A percentile compares a stretch with the other conserved stretches of the same genome.
These are phyloP conservation scores for Emmonsiellopsis sp. DNA, from an alignment of 2,329 filamentous ascomycete species.

Conservation along the genomic window DNA sequence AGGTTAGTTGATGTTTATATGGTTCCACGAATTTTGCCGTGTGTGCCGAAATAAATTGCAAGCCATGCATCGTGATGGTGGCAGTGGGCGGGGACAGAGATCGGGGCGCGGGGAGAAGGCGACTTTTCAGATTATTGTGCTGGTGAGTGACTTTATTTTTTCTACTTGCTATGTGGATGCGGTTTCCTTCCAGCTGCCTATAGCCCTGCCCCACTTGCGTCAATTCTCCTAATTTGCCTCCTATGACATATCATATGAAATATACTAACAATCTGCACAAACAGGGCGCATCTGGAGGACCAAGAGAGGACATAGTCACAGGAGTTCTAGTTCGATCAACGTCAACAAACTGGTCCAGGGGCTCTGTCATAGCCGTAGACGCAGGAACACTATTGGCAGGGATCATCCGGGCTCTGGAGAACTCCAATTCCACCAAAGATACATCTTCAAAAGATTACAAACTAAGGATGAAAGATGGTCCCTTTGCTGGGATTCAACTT, in stretches of 20 bases:
- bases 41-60: neutral
- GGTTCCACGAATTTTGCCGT: neutral
- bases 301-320: conserved; percentile 80
- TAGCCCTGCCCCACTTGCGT: neutral
- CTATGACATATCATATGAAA: neutral
- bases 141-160: conserved; percentile 47
- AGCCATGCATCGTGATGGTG: conserved; percentile 8
- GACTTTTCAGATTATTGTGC: conserved; percentile 63
- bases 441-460: conserved; percentile 17
- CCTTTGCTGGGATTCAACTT: conserved; percentile 71
- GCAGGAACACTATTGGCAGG: conserved; percentile 81
- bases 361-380: conserved; percentile 85
- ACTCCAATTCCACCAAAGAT: conserved; percentile 11
- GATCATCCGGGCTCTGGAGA: conserved; percentile 69
- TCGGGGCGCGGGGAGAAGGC: conserved; percentile 22
- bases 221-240: neutral
- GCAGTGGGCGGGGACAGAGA: neutral
- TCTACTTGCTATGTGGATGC: neutral
- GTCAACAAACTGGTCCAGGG: conserved; percentile 67
- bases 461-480: conserved; percentile 44
- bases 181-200: neutral
- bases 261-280: conserved; percentile 19
- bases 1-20: neutral
- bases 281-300: conserved; percentile 83
- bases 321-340: conserved; percentile 80